These are phyloP conservation scores for Thraustochytrium sp. DNA, from an alignment of 352 stramenopile species.

Conservation along the genomic window DNA sequence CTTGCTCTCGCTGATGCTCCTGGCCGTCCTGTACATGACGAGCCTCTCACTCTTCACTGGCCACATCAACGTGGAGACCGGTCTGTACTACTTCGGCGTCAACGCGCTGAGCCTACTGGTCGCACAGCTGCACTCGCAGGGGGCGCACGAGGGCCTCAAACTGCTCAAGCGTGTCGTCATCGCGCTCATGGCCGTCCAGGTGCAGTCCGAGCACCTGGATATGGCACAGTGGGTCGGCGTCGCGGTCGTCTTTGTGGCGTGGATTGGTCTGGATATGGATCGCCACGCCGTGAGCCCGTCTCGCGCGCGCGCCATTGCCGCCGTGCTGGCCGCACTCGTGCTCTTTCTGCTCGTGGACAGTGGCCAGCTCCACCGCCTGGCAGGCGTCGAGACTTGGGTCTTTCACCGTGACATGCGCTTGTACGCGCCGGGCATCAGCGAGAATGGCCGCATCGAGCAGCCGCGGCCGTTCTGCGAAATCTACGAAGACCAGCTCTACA, in stretches of 20 bases:
- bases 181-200: not conserved
- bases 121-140: not conserved
- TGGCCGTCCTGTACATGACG: not conserved
- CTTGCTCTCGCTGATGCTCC: not conserved
- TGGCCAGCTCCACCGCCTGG: not conserved
- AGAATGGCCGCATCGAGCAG: not conserved
- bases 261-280: not conserved
- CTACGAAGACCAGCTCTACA: conserved; percentile 22
- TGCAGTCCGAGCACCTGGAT: not conserved
- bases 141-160: not conserved
- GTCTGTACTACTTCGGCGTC: not conserved
- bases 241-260: not conserved
- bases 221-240: not conserved
- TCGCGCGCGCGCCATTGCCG: not conserved
- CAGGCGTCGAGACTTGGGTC: not conserved
- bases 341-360: not conserved
- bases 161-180: not conserved
- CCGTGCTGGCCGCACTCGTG: not conserved
- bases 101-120: not conserved
- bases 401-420: not conserved
- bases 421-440: not conserved
- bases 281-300: not conserved
- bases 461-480: not conserved
- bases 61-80: not conserved
- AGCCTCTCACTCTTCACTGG: not conserved